Conservation (phyloP, 75 land plant genomes). For the Ceratopteris richardii region DNA sequence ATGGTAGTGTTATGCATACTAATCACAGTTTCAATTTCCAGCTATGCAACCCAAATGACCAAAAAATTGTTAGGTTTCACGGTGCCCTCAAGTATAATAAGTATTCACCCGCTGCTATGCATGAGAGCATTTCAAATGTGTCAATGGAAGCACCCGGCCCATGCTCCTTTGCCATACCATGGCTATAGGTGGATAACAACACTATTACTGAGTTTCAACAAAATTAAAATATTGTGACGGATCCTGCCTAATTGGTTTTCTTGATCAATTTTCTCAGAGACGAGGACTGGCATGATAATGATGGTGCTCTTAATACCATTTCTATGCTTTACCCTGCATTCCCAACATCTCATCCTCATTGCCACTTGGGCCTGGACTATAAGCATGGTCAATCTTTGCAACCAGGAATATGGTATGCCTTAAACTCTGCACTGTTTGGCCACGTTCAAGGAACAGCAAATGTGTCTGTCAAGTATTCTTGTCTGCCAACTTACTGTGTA, state of each 20-base stretch:
- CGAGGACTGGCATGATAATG: conserved; percentile 98
- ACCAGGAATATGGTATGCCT: conserved; percentile 85
- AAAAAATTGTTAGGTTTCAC: conserved; percentile 66
- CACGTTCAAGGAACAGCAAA: too few relatives aligned
- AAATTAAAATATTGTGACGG: too few relatives aligned
- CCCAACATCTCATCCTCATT: conserved; percentile 66
- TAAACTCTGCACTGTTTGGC: too few relatives aligned
- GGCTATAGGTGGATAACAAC: conserved; percentile 70
- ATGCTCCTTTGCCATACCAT: conserved; percentile 59
- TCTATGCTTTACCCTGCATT: conserved; percentile 87
- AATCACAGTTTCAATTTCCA: too few relatives aligned
- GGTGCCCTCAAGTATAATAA: conserved; percentile 60
- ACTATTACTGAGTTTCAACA: too few relatives aligned
- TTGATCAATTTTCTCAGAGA: conserved; percentile 39
- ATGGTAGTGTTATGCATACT: neutral
- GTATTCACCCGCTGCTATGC: conserved; percentile 76
- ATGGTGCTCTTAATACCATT: conserved; percentile 92
- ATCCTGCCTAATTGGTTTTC: too few relatives aligned
- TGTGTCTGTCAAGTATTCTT: too few relatives aligned
- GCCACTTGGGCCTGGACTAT: conserved; percentile 38
- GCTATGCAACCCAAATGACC: conserved; percentile 82
- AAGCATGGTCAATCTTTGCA: conserved; percentile 54
- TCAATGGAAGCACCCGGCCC: conserved; percentile 59
- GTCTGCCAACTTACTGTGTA: too few relatives aligned
- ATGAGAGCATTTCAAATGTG: conserved; percentile 75